Percentiles rank a stretch among this genome's conserved stretches.
Conservation (phyloP, 441 rosid species). For the Erodium trifolium region DNA sequence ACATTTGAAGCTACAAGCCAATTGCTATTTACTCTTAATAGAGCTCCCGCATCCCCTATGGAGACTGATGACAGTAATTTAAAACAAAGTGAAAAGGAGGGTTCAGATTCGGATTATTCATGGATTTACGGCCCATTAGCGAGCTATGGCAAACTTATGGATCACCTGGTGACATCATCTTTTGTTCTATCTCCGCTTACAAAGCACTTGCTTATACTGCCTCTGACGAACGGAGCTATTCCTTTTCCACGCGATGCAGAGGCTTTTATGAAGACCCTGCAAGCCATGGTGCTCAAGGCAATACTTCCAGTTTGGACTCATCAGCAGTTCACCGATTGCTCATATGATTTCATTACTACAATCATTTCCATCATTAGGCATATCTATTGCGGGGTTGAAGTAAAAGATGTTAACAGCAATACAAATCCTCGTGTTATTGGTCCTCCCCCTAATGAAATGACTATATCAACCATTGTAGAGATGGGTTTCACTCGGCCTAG, state of each 20-base stretch:
- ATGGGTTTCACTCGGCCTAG: conserved; percentile 96
- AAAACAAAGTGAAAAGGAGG: conserved; percentile 67
- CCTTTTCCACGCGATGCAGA: conserved; percentile 86
- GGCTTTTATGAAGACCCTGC: conserved; percentile 84
- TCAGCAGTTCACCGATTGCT: conserved; percentile 78
- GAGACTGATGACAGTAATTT: conserved; percentile 75
- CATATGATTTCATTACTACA: conserved; percentile 64
- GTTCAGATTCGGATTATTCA: conserved; percentile 49
- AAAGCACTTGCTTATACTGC: conserved; percentile 77
- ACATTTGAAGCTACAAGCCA: conserved; percentile 97
- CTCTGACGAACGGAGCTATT: conserved; percentile 51
- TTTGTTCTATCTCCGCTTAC: conserved; percentile 82
- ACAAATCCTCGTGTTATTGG: conserved; percentile 59
- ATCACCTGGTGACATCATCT: conserved; percentile 91
- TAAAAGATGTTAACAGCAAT: conserved; percentile 54
- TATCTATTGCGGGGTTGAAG: conserved; percentile 89
- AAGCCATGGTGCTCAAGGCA: conserved; percentile 88
- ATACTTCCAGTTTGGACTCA: conserved; percentile 94
- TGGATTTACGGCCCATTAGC: conserved; percentile 96
- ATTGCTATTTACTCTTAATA: conserved; percentile 60
- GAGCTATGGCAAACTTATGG: conserved; percentile 91
- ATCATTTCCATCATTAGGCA: conserved; percentile 82
- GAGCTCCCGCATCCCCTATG: conserved; percentile 81
- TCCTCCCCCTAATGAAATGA: conserved; percentile 84
- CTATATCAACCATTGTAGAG: conserved; percentile 91